phyloP scores from a whole-genome alignment of 192 early-diverging fungal species.

The Coemansia sp. region DNA sequence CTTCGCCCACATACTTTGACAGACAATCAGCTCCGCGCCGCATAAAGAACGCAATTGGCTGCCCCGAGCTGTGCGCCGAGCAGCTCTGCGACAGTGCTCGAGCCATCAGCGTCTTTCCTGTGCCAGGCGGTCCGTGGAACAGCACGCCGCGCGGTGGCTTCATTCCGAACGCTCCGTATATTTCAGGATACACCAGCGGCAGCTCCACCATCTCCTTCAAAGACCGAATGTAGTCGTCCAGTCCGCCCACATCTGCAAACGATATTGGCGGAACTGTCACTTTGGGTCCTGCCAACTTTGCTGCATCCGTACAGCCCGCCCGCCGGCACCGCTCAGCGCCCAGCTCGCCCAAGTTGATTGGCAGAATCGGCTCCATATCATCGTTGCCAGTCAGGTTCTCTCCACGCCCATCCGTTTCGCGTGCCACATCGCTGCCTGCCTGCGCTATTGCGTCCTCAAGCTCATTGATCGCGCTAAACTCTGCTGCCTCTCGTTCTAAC shows the following conservation, averaged over 20 bases:
- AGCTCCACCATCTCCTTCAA: conserved; percentile 83
- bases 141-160: conserved; percentile 85
- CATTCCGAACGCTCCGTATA: conserved; percentile 72
- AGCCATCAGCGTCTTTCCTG: conserved; percentile 91
- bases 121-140: conserved; percentile 86
- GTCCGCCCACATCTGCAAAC: conserved; percentile 61
- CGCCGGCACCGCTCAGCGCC: conserved; percentile 22
- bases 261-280: conserved; percentile 1
- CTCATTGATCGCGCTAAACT: conserved; percentile 6
- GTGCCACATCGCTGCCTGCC: neutral
- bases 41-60: conserved; percentile 16
- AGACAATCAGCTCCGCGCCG: conserved; percentile 93
- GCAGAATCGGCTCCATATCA: conserved; percentile 21
- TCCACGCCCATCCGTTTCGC: neutral
- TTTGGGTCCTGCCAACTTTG: neutral
- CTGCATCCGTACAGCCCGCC: conserved; percentile 6
- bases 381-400: conserved; percentile 6
- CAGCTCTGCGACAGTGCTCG: conserved; percentile 62
- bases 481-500: conserved; percentile 11
- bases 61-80: neutral
- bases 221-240: conserved; percentile 66
- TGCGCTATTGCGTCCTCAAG: conserved; percentile 7
- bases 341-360: conserved; percentile 21
- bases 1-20: conserved; percentile 98
- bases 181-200: conserved; percentile 68